These are phyloP conservation scores for Tolypocladium cylindrosporum DNA, from an alignment of 2,329 filamentous ascomycete species.

Conservation along the genomic window DNA sequence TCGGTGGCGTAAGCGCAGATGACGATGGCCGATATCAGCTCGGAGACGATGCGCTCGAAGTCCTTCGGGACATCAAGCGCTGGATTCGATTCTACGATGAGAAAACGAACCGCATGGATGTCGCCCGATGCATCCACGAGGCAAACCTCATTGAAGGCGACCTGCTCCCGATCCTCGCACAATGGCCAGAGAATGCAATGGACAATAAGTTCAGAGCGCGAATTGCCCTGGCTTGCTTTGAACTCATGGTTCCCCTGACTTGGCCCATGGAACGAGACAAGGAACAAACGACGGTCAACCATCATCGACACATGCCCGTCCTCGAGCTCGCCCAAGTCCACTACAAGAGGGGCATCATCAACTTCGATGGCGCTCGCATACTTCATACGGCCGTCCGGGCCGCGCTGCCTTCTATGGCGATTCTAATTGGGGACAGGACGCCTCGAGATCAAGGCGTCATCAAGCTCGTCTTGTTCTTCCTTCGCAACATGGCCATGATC, in stretches of 20 bases:
- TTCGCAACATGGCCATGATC: conserved; percentile 84
- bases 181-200: conserved; percentile 64
- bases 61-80: conserved; percentile 84
- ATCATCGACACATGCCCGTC: conserved; percentile 84
- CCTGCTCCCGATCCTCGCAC: conserved; percentile 76
- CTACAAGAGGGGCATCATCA: conserved; percentile 84
- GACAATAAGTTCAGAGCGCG: conserved; percentile 69
- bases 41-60: conserved; percentile 86
- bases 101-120: conserved; percentile 87
- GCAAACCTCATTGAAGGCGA: conserved; percentile 88
- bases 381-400: conserved; percentile 73
- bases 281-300: conserved; percentile 80
- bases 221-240: conserved; percentile 75
- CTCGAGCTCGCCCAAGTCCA: conserved; percentile 77
- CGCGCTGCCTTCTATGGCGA: conserved; percentile 76
- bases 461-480: conserved; percentile 77
- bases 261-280: conserved; percentile 81
- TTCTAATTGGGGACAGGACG: conserved; percentile 64
- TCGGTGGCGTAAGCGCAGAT: conserved; percentile 72
- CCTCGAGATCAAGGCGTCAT: conserved; percentile 84
- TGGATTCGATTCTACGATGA: conserved; percentile 95
- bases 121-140: conserved; percentile 84
- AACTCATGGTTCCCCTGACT: conserved; percentile 84
- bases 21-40: conserved; percentile 78
- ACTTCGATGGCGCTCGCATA: conserved; percentile 67